Base-by-base conservation (phyloP, 164 flowering plant genomes). In the Piper longum region DNA sequence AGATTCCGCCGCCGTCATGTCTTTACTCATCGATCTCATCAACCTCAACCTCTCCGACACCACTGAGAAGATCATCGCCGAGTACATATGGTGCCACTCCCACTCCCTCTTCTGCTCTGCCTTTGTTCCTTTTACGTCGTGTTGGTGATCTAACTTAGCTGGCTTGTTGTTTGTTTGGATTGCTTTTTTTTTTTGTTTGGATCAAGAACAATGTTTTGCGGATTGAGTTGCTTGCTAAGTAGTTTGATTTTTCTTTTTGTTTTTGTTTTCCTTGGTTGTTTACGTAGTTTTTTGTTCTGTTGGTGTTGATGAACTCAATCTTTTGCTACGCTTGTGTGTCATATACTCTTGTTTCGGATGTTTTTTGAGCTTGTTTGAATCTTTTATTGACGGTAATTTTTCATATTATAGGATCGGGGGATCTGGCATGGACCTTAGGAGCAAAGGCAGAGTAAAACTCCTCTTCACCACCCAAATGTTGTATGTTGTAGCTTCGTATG, bases 401-500 rank as follows among this genome's bases (percentile, higher is more conserved):
- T 26, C 36, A 26, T 62, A 17, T 3, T 54, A 68, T 66, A 80
- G 85, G 85, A 68, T 81, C 56, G 86, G 82, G 44, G 83, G 80
- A 40, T 75, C 81, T 58, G 80, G 82, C 16, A 75, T 75, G 78
- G 83, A 80, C 62, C 57, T 82, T 42, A 70, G 86, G 62, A 80
- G 86, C 71, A 82, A 82, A 77, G 86, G 81, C 56, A 80, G 78
- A 75, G 82, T 81, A 70, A 54, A 48, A 16, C 2, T 56, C n/a
- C 16, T 56, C 54, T 26, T 26, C 36, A 26, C 66, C 36, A 26
- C 66, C 14, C 14, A 9, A 8, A 3, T 5, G 0, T 48, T 48
- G 9, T 5, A 9, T 8, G 36, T 26, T 48, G 11, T 48, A 48
- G 52, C 12, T 9, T 48, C 14, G 12, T 9, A 48, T 48, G 11